Evolutionary conservation across 208 protist species (phyloP), one percentile per base, ranked within the genome.

Genomic region (Leishmania tropica): DNA sequence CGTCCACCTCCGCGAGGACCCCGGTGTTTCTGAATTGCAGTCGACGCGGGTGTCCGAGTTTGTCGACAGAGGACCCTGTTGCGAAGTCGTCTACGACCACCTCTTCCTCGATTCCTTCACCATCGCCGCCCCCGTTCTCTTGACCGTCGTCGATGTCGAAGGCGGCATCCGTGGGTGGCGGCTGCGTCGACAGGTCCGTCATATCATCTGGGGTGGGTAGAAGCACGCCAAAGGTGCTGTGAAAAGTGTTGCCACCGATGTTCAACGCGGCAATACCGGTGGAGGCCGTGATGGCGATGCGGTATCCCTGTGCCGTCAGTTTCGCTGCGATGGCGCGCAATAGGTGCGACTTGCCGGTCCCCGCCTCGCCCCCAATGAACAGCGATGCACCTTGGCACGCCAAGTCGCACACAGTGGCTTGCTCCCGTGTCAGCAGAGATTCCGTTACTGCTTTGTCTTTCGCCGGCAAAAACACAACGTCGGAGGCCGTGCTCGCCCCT

Each of bases 221-320:
- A 31, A 88, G 93, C 73, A 92, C 92, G 17, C 95, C 92, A 35
- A 93, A 88, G 71, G 93, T 93, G 77, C 88, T 90, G 87, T 98
- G 96, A n/a, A 98, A 87, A 11, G 96, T 98, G 28, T 83, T 90
- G 15, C 96, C 96, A 47, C 92, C 89, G 45, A 98, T 87, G 75
- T 97, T 97, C 28, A 97, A 80, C 42, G 96, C 96, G 2, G 96
- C 96, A 24, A 98, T 89, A 47, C 95, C 95, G 17, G 94, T 98
- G 2, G 94, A 91, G 7, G 95, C 96, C 0, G 95, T 98, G 11
- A 97, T 90, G 51, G 92, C 92, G 1, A 92, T 93, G 0, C 83
- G 83, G 8, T 54, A 48, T 0, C 83, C 83, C 1, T 37, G 17
- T 11, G 28, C 42, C 0, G 83, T 78, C 13, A 97, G 85, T 28